phyloP scores from a whole-genome alignment of 2,329 filamentous ascomycete species.

The Ophiosphaerella narmari region DNA sequence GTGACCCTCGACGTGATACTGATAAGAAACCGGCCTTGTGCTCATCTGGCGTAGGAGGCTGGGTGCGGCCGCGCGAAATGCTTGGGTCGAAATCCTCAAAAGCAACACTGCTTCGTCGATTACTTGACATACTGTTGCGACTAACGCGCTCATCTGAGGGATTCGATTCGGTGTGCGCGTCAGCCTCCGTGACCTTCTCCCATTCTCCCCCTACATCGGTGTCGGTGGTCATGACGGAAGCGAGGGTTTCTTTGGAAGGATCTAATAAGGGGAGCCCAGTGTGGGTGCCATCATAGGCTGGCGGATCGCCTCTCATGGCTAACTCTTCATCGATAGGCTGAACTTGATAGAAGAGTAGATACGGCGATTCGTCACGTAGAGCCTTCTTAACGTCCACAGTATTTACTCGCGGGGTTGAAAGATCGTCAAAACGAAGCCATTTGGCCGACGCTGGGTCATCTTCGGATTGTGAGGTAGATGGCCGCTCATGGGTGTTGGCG shows the following conservation, averaged over 20 bases:
- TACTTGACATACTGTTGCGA: conserved; percentile 44
- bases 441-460: conserved; percentile 48
- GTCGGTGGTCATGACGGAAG: conserved; percentile 21
- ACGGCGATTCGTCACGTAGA: conserved; percentile 85
- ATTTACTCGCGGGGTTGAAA: conserved; percentile 72
- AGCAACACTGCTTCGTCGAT: conserved; percentile 46
- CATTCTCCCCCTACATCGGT: conserved; percentile 26
- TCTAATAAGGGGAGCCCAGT: conserved; percentile 21
- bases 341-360: conserved; percentile 94
- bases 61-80: conserved; percentile 36
- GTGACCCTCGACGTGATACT: conserved; percentile 39
- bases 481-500: conserved; percentile 56
- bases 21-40: conserved; percentile 39
- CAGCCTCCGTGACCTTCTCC: conserved; percentile 23
- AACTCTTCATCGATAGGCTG: conserved; percentile 78
- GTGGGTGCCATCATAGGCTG: conserved; percentile 47
- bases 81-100: conserved; percentile 46
- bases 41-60: conserved; percentile 53
- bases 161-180: conserved; percentile 17
- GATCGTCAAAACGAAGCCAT: conserved; percentile 93
- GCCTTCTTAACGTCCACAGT: conserved; percentile 79
- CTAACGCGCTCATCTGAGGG: conserved; percentile 31
- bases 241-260: conserved; percentile 38
- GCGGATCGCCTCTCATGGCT: conserved; percentile 44
- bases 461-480: conserved; percentile 55